These are phyloP conservation scores for Malassezia slooffiae DNA, from an alignment of 1,284 basidiomycete genomes.

Conservation along the genomic window DNA sequence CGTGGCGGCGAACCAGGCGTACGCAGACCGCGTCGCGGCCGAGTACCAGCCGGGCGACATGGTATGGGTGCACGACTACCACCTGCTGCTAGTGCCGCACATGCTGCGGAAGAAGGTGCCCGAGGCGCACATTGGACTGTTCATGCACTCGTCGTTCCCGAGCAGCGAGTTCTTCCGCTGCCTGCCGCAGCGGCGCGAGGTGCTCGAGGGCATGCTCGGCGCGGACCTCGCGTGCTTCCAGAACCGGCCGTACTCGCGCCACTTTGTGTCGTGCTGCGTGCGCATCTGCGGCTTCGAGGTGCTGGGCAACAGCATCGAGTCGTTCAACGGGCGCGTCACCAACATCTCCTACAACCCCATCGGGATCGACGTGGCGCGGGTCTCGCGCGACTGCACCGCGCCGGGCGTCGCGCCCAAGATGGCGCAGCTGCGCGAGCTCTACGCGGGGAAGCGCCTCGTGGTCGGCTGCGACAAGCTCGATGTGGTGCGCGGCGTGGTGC, in stretches of 20 bases:
- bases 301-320: conserved; percentile 64
- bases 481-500: conserved; percentile 90
- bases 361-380: conserved; percentile 87
- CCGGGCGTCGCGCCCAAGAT: conserved; percentile 81
- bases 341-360: conserved; percentile 85
- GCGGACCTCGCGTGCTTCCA: conserved; percentile 94
- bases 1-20: conserved; percentile 71
- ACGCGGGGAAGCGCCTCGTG: conserved; percentile 96
- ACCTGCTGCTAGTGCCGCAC: conserved; percentile 77
- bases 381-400: conserved; percentile 65
- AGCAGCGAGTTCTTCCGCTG: conserved; percentile 91
- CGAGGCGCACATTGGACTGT: conserved; percentile 70
- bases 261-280: conserved; percentile 87
- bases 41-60: conserved; percentile 80
- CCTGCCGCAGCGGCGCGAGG: conserved; percentile 71
- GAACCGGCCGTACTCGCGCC: conserved; percentile 88
- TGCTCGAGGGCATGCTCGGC: conserved; percentile 94
- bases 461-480: conserved; percentile 98
- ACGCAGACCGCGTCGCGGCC: conserved; percentile 64
- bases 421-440: conserved; percentile 68
- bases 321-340: conserved; percentile 75
- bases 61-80: conserved; percentile 55
- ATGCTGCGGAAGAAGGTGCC: conserved; percentile 68
- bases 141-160: conserved; percentile 95
- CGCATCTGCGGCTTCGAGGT: conserved; percentile 92